These are phyloP conservation scores for Sclerotinia minor DNA, from an alignment of 2,329 filamentous ascomycete species.

Conservation along the genomic window DNA sequence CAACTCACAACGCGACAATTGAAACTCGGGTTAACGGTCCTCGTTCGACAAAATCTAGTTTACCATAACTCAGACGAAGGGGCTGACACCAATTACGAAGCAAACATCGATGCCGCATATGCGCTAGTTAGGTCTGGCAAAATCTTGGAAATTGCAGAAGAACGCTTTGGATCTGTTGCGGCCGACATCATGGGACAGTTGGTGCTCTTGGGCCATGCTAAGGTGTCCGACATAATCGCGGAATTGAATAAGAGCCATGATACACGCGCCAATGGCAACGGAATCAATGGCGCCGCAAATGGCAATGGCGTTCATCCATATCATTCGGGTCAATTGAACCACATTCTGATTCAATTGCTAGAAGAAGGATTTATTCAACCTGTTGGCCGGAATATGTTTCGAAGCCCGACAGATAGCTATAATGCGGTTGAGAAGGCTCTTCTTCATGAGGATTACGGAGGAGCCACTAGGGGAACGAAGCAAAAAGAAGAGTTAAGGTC, in stretches of 20 bases:
- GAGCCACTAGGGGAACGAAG: constrained; percentile 61
- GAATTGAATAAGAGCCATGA: constrained; percentile 50
- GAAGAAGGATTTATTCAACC: constrained; percentile 67
- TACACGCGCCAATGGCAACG: constrained; percentile 39
- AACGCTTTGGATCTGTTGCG: constrained; percentile 72
- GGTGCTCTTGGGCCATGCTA: constrained; percentile 74
- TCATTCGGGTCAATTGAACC: constrained; percentile 45
- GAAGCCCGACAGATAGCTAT: constrained; percentile 60
- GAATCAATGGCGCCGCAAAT: constrained; percentile 31
- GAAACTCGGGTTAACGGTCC: constrained; percentile 76
- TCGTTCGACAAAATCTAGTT: constrained; percentile 86
- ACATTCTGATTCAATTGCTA: constrained; percentile 52
- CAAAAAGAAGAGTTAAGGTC: constrained; percentile 62
- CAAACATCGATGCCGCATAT: constrained; percentile 78
- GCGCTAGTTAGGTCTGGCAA: constrained; percentile 78
- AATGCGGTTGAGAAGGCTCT: constrained; percentile 64
- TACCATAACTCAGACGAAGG: constrained; percentile 62
- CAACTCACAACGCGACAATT: constrained; percentile 73
- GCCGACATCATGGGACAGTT: constrained; percentile 73
- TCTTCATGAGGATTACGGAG: constrained; percentile 54
- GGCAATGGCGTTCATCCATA: constrained; percentile 21
- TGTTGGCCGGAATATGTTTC: constrained; percentile 57
- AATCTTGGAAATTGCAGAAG: constrained; percentile 73
- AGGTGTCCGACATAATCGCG: constrained; percentile 67
- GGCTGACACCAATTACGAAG: constrained; percentile 73